A percentile compares a stretch with the other conserved stretches of the same genome.
Conservation (phyloP, 768 basidiomycete genomes). For the Kwoniella dejecticola region DNA sequence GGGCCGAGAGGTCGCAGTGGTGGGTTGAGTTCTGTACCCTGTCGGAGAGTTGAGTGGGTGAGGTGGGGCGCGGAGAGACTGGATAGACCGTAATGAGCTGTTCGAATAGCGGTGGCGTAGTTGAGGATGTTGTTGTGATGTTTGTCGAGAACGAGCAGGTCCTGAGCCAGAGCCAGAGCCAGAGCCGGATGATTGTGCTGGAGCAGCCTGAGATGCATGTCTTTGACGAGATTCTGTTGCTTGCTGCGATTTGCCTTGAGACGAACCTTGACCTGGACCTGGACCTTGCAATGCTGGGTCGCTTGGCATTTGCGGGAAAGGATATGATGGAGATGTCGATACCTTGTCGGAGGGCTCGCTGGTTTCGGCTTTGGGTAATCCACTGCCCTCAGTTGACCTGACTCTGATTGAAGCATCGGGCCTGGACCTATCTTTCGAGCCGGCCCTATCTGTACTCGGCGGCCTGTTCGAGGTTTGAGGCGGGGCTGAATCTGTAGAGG, state of each 20-base stretch:
- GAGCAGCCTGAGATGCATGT: background rate
- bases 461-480: background rate
- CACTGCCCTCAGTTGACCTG: slow-evolving; percentile 32
- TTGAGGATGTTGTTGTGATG: slow-evolving; percentile 18
- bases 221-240: slow-evolving; percentile 9
- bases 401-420: slow-evolving; percentile 15
- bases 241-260: background rate
- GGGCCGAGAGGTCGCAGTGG: slow-evolving; percentile 21
- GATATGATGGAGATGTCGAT: slow-evolving; percentile 34
- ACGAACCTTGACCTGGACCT: background rate
- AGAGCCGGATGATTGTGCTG: background rate
- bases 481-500: slow-evolving; percentile 9
- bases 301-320: slow-evolving; percentile 32
- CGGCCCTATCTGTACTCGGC: background rate
- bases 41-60: slow-evolving; percentile 51
- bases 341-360: background rate
- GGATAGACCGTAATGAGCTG: slow-evolving; percentile 48
- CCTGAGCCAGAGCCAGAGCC: background rate
- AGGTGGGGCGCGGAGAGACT: slow-evolving; percentile 49
- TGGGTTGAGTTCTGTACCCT: slow-evolving; percentile 28
- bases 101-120: slow-evolving; percentile 42
- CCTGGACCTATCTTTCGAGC: background rate
- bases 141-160: slow-evolving; percentile 25
- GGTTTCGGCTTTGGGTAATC: slow-evolving; percentile 9
- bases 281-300: background rate